phyloP scores from a whole-genome alignment of 1,284 basidiomycete species.

The Papiliotrema flavescens region DNA sequence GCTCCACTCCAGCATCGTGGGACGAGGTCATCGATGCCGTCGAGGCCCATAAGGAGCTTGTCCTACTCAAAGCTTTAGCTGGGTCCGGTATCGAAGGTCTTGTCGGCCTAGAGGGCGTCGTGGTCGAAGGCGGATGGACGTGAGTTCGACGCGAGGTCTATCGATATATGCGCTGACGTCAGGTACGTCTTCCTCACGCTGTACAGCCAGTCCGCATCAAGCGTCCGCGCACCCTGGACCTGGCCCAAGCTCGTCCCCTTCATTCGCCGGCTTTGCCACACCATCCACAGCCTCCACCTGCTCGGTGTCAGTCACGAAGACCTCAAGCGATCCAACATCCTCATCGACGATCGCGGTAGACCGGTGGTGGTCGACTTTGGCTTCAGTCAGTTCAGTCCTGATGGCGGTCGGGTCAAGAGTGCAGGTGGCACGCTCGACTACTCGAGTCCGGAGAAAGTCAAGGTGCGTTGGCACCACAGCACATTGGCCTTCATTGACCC shows the following conservation, averaged over 20 bases:
- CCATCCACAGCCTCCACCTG: slow-evolving; percentile 35
- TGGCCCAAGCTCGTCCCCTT: slow-evolving; percentile 22
- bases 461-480: slow-evolving; percentile 17
- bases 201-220: slow-evolving; percentile 22
- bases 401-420: slow-evolving; percentile 24
- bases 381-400: slow-evolving; percentile 40
- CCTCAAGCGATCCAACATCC: slow-evolving; percentile 45
- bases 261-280: slow-evolving; percentile 36
- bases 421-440: slow-evolving; percentile 46
- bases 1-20: slow-evolving; percentile 11
- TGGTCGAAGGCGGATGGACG: slow-evolving; percentile 46
- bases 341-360: slow-evolving; percentile 20
- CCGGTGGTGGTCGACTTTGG: slow-evolving; percentile 45
- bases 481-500: not conserved
- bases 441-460: slow-evolving; percentile 44
- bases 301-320: slow-evolving; percentile 46
- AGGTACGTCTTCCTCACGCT: slow-evolving; percentile 42
- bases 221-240: slow-evolving; percentile 8
- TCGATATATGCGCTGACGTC: not conserved
- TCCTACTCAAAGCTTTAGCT: slow-evolving; percentile 41
- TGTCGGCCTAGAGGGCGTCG: slow-evolving; percentile 42
- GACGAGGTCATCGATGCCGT: slow-evolving; percentile 41
- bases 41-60: slow-evolving; percentile 47
- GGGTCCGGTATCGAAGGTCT: slow-evolving; percentile 40
- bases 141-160: slow-evolving; percentile 14